These are phyloP conservation scores for Cydonia oblonga DNA, from an alignment of 331 rosid species.

Conservation along the genomic window DNA sequence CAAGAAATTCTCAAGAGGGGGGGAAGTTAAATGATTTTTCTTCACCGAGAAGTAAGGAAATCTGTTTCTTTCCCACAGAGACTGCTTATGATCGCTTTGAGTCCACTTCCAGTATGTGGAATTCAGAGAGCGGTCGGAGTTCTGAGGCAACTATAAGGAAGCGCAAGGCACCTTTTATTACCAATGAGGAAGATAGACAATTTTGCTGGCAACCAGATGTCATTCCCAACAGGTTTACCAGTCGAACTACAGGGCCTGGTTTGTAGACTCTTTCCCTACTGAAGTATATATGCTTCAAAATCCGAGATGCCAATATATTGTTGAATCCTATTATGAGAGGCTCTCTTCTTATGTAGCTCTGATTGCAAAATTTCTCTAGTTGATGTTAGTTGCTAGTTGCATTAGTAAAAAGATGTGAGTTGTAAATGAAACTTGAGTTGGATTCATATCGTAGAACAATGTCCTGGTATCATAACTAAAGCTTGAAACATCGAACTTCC, in stretches of 20 bases:
- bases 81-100: slow-evolving; percentile 37
- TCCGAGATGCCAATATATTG: slow-evolving; percentile 29
- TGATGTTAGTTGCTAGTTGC: slow-evolving; percentile 36
- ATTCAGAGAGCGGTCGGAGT: slow-evolving; percentile 41
- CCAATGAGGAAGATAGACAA: slow-evolving; percentile 54
- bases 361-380: slow-evolving; percentile 36
- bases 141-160: slow-evolving; percentile 40
- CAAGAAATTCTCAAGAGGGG: slow-evolving; percentile 41
- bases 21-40: slow-evolving; percentile 32
- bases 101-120: slow-evolving; percentile 34
- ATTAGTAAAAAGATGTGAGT: slow-evolving; percentile 30
- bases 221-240: slow-evolving; percentile 54
- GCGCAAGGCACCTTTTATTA: slow-evolving; percentile 56
- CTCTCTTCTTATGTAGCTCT: slow-evolving; percentile 41
- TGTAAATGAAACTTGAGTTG: slow-evolving; percentile 35
- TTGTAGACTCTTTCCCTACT: slow-evolving; percentile 50
- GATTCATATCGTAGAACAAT: slow-evolving; percentile 10
- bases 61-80: slow-evolving; percentile 49
- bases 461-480: neutral
- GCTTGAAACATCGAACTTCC: neutral
- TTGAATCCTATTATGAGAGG: slow-evolving; percentile 45
- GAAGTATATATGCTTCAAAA: slow-evolving; percentile 42
- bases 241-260: slow-evolving; percentile 54
- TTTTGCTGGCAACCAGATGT: slow-evolving; percentile 63
- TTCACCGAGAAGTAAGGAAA: slow-evolving; percentile 34